A percentile compares a stretch with the other conserved stretches of the same genome.
These are phyloP conservation scores for Viridothelium virens DNA, from an alignment of 495 filamentous ascomycete genomes.

Conservation along the genomic window DNA sequence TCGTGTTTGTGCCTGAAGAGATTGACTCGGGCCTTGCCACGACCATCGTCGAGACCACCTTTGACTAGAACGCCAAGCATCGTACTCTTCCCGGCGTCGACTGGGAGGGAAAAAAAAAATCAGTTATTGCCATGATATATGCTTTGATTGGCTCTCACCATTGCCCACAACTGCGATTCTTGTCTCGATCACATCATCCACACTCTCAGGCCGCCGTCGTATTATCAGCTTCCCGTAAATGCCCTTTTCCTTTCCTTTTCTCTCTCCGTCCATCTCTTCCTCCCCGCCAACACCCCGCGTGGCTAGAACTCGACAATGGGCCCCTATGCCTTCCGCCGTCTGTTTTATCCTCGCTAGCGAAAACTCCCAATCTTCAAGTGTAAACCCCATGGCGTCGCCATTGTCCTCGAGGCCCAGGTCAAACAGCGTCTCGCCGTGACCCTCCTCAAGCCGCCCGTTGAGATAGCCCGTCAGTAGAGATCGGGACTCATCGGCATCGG, in stretches of 20 bases:
- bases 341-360: constrained; percentile 60
- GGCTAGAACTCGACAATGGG: constrained; percentile 70
- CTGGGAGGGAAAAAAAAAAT: constrained; percentile 34
- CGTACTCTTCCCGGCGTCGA: constrained; percentile 94
- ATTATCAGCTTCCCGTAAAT: constrained; percentile 78
- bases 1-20: constrained; percentile 98
- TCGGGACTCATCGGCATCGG: constrained; percentile 54
- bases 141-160: constrained; percentile 38
- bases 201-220: constrained; percentile 59
- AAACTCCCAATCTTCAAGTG: constrained; percentile 67
- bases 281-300: constrained; percentile 85
- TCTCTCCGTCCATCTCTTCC: constrained; percentile 52
- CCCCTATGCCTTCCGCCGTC: constrained; percentile 57
- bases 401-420: constrained; percentile 89
- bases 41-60: constrained; percentile 87
- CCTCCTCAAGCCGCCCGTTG: constrained; percentile 65
- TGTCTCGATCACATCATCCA: constrained; percentile 91
- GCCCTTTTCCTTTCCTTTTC: constrained; percentile 57
- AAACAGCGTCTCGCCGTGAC: constrained; percentile 84
- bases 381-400: constrained; percentile 82
- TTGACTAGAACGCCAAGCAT: constrained; percentile 96
- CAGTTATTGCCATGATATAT: not conserved
- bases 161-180: constrained; percentile 95
- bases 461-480: constrained; percentile 54
- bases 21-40: constrained; percentile 89